These are phyloP conservation scores for Scytalidium sp. DNA, from an alignment of 2,329 filamentous ascomycete species.

Conservation along the genomic window DNA sequence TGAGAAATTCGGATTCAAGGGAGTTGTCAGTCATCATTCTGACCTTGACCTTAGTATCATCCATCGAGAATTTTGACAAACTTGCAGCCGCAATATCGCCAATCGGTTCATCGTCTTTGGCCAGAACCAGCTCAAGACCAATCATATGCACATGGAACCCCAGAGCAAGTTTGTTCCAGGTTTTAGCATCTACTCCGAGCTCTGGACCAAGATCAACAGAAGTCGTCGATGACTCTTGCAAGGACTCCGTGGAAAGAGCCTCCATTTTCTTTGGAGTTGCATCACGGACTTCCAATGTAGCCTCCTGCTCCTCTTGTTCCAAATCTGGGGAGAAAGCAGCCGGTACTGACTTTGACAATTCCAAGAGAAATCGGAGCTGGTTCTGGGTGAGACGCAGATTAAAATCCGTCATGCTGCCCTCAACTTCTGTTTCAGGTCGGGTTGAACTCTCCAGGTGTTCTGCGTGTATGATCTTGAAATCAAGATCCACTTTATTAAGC, in stretches of 20 bases:
- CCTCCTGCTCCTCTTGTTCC: constrained; percentile 70
- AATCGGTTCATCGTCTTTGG: constrained; percentile 73
- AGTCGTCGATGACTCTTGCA: constrained; percentile 29
- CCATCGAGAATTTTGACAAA: constrained; percentile 89
- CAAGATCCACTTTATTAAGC: constrained; percentile 94
- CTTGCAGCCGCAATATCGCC: constrained; percentile 75
- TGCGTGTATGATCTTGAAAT: constrained; percentile 87
- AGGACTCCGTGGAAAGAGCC: constrained; percentile 9
- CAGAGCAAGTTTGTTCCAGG: constrained; percentile 91
- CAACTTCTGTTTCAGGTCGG: constrained; percentile 86
- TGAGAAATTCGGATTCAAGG: constrained; percentile 86
- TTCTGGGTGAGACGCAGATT: constrained; percentile 87
- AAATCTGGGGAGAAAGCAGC: constrained; percentile 77
- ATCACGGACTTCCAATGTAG: constrained; percentile 69
- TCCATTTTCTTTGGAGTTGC: constrained; percentile 26
- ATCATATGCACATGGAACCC: constrained; percentile 87
- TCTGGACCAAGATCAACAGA: constrained; percentile 65
- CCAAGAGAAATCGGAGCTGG: constrained; percentile 85
- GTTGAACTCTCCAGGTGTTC: constrained; percentile 77
- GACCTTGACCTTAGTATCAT: constrained; percentile 87
- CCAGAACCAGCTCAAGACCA: constrained; percentile 82
- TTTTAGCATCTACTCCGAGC: constrained; percentile 62
- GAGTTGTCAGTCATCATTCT: constrained; percentile 91
- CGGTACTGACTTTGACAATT: constrained; percentile 84
- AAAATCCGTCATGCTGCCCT: constrained; percentile 89